phyloP scores from a whole-genome alignment of 768 basidiomycete species.

The Rhodotorula paludigena region DNA sequence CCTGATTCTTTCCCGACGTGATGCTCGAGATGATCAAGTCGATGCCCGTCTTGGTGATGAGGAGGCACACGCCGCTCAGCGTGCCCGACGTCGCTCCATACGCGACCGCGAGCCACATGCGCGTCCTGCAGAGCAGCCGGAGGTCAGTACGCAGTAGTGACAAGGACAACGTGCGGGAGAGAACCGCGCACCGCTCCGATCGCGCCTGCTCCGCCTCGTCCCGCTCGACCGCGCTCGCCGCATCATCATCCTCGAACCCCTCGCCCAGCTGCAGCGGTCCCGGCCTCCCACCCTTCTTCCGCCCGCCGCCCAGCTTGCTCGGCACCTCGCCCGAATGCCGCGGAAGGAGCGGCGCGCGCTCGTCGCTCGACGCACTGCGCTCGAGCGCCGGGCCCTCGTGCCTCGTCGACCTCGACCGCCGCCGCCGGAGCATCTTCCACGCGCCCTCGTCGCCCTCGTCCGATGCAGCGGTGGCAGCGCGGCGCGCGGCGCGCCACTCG shows the following conservation, averaged over 20 bases:
- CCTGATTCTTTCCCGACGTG: slow-evolving; percentile 62
- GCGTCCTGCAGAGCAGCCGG: slow-evolving; percentile 46
- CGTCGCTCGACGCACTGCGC: not conserved
- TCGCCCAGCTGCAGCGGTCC: no score
- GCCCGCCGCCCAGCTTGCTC: no score
- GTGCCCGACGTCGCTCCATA: slow-evolving; percentile 85
- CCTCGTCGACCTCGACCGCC: not conserved
- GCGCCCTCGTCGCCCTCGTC: not conserved
- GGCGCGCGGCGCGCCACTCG: slow-evolving; percentile 27
- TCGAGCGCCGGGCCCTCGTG: not conserved
- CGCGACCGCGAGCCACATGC: slow-evolving; percentile 67
- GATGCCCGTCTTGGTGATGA: slow-evolving; percentile 90
- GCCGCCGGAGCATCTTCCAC: not conserved
- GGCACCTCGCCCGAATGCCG: not conserved
- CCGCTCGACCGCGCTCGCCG: not conserved
- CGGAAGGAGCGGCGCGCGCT: not conserved
- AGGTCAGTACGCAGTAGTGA: not conserved
- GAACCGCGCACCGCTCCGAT: not conserved
- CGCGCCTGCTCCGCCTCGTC: not conserved
- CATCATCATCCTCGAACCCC: no score
- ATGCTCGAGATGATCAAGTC: slow-evolving; percentile 77
- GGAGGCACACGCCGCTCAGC: slow-evolving; percentile 81
- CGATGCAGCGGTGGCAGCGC: no score
- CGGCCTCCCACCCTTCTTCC: no score
- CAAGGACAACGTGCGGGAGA: not conserved